Evolutionary conservation across 352 stramenopile genomes (phyloP), one percentile per base, ranked within the genome.

Genomic region (Blastocystis sp.): DNA sequence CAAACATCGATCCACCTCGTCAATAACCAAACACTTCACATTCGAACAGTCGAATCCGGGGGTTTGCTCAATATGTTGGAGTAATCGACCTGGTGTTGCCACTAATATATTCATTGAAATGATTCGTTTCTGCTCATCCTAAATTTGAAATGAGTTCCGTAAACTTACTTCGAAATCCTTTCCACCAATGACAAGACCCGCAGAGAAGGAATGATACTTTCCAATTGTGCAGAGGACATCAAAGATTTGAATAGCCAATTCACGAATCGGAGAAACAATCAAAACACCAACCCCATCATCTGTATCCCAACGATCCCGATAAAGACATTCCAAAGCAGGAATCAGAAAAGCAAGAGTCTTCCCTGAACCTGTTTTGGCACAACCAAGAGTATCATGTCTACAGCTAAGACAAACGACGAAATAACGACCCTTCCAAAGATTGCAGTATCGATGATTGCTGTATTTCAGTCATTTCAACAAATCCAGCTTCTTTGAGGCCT

Each of bases 41-140:
- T 95, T 93, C 71, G 92, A 93, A 6, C 94, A 91, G 89, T 98
- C 94, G 88, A 99, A 98, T 46, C 93, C 93, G 2, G 94, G 93
- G 49, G 96, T 98, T 91, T 98, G 95, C 90, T 99, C 95, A 90
- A 99, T 94, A 92, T 99, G 96, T 90, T 99, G 95, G 78, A 98
- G 90, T 43, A 98, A 88, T 29, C 96, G 91, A 7, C 96, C 96
- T 35, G 96, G 96, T 29, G 96, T 99, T 73, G 92, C 95, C 75
- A 99, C 92, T n/a, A 99, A 88, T 52, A 98, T 94, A 90, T 98
- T 98, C 92, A 97, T 98, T 43, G 90, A 92, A 9, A 93, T 89
- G 74, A 99, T 92, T n/a, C 94, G 93, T 61, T 92, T 90, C 89
- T 98, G 95, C 88, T 99, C 96, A 85, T 97, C 92, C 4, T 91